Conservation (phyloP, 106 monocot genomes). For the Agapanthus africanus region DNA sequence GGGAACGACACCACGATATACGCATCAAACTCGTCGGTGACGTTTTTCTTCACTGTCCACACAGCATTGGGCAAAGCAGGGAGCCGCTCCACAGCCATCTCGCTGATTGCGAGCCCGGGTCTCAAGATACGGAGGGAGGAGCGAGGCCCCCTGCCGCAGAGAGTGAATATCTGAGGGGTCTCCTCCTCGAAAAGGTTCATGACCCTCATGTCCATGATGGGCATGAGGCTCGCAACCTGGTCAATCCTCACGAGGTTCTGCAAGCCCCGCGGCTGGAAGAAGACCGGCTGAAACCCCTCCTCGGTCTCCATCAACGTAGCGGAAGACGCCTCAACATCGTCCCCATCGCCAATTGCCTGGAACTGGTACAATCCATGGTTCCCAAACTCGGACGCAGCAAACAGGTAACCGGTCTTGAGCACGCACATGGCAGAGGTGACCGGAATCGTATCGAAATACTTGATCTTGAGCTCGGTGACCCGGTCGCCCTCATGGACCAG, state of each 20-base stretch:
- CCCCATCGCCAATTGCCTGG: constrained; percentile 84
- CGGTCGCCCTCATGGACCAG: constrained; percentile 67
- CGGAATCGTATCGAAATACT: constrained; percentile 94
- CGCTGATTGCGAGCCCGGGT: constrained; percentile 82
- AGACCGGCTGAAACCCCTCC: constrained; percentile 96
- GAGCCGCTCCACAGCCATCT: constrained; percentile 90
- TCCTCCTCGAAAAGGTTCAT: constrained; percentile 95
- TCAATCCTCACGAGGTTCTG: constrained; percentile 81
- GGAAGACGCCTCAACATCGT: constrained; percentile 92
- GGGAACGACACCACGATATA: constrained; percentile 95
- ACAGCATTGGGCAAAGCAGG: constrained; percentile 86
- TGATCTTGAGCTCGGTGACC: constrained; percentile 83
- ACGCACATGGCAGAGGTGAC: constrained; percentile 87
- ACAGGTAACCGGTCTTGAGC: constrained; percentile 72
- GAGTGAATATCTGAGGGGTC: constrained; percentile 79
- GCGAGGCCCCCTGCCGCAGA: constrained; percentile 84
- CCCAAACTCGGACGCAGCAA: constrained; percentile 94
- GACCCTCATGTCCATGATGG: constrained; percentile 95
- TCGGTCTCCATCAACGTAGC: constrained; percentile 89
- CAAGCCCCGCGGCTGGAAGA: constrained; percentile 80
- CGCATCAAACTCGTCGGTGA: constrained; percentile 92
- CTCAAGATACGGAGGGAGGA: constrained; percentile 73
- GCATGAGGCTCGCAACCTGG: constrained; percentile 83
- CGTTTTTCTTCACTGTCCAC: constrained; percentile 97
- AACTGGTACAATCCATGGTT: constrained; percentile 92